Percentiles rank a stretch among this genome's conserved stretches.
phyloP scores from a whole-genome alignment of 306 rosid species.

The Mucuna pruriens region DNA sequence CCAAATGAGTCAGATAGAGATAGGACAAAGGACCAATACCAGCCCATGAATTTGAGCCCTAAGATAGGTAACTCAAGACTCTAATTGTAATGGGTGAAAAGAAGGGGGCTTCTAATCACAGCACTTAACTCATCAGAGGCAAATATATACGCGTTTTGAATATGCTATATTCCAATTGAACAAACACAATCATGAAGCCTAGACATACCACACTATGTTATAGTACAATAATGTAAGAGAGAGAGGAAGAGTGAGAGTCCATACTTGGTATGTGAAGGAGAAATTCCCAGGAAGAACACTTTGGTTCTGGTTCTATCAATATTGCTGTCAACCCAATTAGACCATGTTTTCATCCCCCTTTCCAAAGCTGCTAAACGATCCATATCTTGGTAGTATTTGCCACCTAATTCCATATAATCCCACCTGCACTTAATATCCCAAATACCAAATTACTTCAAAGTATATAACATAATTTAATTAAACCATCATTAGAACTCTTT shows the following conservation, averaged over 20 bases:
- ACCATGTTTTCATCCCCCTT: conserved; percentile 85
- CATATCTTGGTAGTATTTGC: conserved; percentile 78
- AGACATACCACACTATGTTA: conserved; percentile 12
- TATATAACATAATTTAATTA: background rate
- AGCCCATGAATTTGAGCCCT: background rate
- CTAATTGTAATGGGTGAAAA: background rate
- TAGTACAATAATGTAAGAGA: conserved; percentile 51
- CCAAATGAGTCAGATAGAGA: background rate
- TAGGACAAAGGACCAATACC: background rate
- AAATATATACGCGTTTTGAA: conserved; percentile 45
- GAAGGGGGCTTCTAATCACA: conserved; percentile 13
- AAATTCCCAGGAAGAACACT: conserved; percentile 81
- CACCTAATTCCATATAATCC: conserved; percentile 89
- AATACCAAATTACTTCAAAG: background rate
- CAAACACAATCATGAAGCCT: conserved; percentile 42
- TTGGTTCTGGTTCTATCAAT: conserved; percentile 68
- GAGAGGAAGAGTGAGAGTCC: conserved; percentile 44
- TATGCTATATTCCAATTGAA: conserved; percentile 27
- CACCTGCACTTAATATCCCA: conserved; percentile 65
- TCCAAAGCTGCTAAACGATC: conserved; percentile 90
- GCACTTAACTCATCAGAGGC: background rate
- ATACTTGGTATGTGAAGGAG: conserved; percentile 88
- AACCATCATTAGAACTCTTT: too few relatives aligned
- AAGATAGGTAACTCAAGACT: background rate
- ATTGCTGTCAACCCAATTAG: conserved; percentile 83